These are phyloP conservation scores for Xylogone sp. DNA, from an alignment of 2,329 filamentous ascomycete species.

Conservation along the genomic window DNA sequence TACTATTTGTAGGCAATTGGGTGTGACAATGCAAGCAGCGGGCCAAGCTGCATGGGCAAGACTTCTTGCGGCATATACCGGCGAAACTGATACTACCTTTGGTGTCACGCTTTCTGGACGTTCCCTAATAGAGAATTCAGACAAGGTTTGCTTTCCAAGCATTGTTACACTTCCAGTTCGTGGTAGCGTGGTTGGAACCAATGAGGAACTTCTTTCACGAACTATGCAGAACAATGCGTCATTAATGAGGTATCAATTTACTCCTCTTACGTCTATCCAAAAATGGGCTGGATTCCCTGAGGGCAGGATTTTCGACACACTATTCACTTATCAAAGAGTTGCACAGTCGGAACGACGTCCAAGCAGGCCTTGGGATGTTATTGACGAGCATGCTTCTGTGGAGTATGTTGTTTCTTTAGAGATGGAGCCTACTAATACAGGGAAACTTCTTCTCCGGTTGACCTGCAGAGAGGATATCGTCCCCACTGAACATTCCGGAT, in stretches of 20 bases:
- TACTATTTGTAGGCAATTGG: conserved; percentile 47
- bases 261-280: conserved; percentile 68
- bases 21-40: conserved; percentile 72
- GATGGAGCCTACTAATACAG: conserved; percentile 52
- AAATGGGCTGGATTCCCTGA: conserved; percentile 64
- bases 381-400: conserved; percentile 63
- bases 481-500: conserved; percentile 61
- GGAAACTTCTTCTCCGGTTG: conserved; percentile 56
- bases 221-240: conserved; percentile 64
- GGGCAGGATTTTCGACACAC: conserved; percentile 72
- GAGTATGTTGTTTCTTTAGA: conserved; percentile 83
- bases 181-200: conserved; percentile 50
- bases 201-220: conserved; percentile 51
- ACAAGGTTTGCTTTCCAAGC: conserved; percentile 67
- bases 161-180: conserved; percentile 76
- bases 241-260: conserved; percentile 67
- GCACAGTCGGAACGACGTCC: conserved; percentile 17
- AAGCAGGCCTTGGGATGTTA: conserved; percentile 50
- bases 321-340: conserved; percentile 77
- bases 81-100: conserved; percentile 71
- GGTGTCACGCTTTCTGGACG: conserved; percentile 79
- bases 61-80: conserved; percentile 71
- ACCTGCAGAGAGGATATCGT: conserved; percentile 63
- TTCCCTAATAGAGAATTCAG: conserved; percentile 52
- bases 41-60: conserved; percentile 77